Conservation (phyloP, 371 early-diverging fungal genomes). For the Batkoa obscura region DNA sequence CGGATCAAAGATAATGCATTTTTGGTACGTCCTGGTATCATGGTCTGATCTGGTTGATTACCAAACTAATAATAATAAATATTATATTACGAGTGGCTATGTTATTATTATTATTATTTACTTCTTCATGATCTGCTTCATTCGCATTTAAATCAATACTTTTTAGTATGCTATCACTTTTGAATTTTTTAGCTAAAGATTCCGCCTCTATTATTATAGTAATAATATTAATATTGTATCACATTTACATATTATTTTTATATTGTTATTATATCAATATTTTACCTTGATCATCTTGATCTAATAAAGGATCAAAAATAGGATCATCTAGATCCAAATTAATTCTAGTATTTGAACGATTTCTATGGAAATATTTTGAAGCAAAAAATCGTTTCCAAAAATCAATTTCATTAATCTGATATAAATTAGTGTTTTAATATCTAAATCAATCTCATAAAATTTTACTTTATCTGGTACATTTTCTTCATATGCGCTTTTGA, state of each 20-base stretch:
- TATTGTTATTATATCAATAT: no score
- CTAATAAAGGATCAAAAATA: conserved; percentile 61
- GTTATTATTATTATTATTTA: conserved; percentile 10
- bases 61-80: conserved; percentile 24
- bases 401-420: conserved; percentile 43
- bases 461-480: conserved; percentile 65
- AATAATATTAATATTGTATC: not conserved
- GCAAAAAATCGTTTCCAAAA: conserved; percentile 81
- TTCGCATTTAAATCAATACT: conserved; percentile 33
- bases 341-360: conserved; percentile 34
- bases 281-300: conserved; percentile 56
- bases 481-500: conserved; percentile 61
- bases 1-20: conserved; percentile 63
- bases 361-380: conserved; percentile 73
- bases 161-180: conserved; percentile 11
- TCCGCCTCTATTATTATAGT: conserved; percentile 3
- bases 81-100: not conserved
- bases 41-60: conserved; percentile 71
- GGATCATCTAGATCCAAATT: conserved; percentile 45
- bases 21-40: conserved; percentile 49
- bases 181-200: not conserved
- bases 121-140: conserved; percentile 52
- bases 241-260: no score
- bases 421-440: not conserved
- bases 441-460: not conserved